These are phyloP conservation scores for Dactylellina sp. DNA, from an alignment of 2,329 filamentous ascomycete species.

Conservation along the genomic window DNA sequence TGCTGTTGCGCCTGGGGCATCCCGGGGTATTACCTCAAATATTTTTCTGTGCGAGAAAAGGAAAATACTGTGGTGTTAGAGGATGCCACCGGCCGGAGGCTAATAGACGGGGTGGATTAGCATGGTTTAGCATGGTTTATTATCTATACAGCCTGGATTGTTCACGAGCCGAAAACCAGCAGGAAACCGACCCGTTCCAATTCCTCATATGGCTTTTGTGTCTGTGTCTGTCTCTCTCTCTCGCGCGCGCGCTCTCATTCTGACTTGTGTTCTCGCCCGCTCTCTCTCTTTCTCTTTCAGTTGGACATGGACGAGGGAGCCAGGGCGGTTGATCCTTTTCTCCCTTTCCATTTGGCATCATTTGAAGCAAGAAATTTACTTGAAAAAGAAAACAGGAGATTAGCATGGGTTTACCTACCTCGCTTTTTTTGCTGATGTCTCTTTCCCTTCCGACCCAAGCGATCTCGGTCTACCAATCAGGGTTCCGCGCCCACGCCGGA, in stretches of 20 bases:
- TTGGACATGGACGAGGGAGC: slow-evolving; percentile 48
- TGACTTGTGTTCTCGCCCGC: not conserved
- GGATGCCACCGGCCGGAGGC: slow-evolving; percentile 11
- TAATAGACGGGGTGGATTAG: slow-evolving; percentile 49
- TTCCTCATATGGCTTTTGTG: slow-evolving; percentile 27
- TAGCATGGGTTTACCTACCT: slow-evolving; percentile 46
- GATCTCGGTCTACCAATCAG: slow-evolving; percentile 48
- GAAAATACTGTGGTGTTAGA: slow-evolving; percentile 18
- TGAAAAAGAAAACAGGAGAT: slow-evolving; percentile 43
- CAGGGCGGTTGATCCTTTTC: slow-evolving; percentile 53
- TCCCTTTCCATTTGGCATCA: slow-evolving; percentile 47
- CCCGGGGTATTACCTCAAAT: slow-evolving; percentile 17
- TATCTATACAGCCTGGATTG: slow-evolving; percentile 46
- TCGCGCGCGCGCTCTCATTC: not conserved
- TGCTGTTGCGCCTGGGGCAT: slow-evolving; percentile 13
- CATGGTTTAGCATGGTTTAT: slow-evolving; percentile 48
- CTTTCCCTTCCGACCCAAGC: slow-evolving; percentile 54
- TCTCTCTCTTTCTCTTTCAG: slow-evolving; percentile 15
- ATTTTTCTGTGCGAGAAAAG: slow-evolving; percentile 2
- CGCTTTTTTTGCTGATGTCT: slow-evolving; percentile 47
- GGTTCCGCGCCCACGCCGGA: slow-evolving; percentile 38
- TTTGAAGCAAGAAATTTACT: slow-evolving; percentile 25
- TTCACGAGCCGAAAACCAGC: slow-evolving; percentile 52
- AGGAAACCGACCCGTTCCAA: slow-evolving; percentile 54
- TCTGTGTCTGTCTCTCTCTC: too few species aligned